Base-by-base conservation (phyloP, 192 early-diverging fungal species). In the Mortierella antarctica region DNA sequence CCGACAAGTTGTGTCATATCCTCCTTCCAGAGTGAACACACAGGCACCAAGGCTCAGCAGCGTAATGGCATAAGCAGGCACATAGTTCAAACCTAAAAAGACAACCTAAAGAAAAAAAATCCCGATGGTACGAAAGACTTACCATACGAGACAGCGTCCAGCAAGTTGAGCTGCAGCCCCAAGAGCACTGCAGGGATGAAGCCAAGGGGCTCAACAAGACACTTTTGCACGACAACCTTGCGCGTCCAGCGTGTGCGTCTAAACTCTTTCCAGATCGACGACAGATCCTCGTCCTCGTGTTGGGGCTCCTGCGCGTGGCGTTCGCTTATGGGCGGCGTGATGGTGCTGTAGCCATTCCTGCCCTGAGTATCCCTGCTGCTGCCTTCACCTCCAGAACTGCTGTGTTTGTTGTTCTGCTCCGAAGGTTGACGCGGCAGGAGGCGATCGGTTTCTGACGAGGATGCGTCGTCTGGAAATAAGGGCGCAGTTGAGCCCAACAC, bases 141-240 rank as follows among this genome's bases (percentile, higher is more conserved):
- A 71, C 93, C 93, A 83, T 93, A 95, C 41, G 92, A 93, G 45
- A 97, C 89, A 11, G 95, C 95, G 80, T 99, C 98, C 48, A 99
- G 85, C 49, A 99, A 76, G 84, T 96, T 99, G 46, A 99, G 84
- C 52, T 98, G 89, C 49, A 98, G 81, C 2, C 95, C 97, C 11
- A 99, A 88, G 45, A 95, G 82, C 5, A 97, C 97, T 0, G 96
- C 96, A 7, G 98, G 98, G 8, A 96, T 83, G 71, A 90, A 95
- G 21, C 87, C 85, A 57, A 92, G 56, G 1, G 91, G 92, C 60
- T 87, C 85, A 12, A 83, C 45, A 14, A 87, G 20, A 20, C 57
- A 71, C 45, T 71, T 80, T 68, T 80, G 77, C 14, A 72, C 42
- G 10, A 68, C 31, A 9, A 71, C 62, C 40, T 80, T 80, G 46